Evolutionary conservation across 345 rosid genomes (phyloP), one percentile per base, ranked within the genome.

Genomic region (Mangifera indica): DNA sequence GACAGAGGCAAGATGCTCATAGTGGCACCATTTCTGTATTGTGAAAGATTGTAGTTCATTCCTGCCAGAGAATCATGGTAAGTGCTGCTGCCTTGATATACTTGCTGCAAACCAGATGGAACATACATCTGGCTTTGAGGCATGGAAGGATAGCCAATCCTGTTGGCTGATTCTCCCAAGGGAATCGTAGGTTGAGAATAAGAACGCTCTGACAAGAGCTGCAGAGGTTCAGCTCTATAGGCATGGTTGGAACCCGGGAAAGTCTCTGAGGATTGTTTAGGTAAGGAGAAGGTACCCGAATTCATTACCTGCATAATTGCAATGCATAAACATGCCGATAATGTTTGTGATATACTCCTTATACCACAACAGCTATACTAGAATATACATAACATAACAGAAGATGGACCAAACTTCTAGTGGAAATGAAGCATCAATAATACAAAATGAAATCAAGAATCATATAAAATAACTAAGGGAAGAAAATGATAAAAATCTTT

Each of bases 31-130:
- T 72, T 58, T 29, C 63, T 60, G 42, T 46, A 62, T 8, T 69
- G 74, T 12, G 60, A 68, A 60, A 54, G 59, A 52, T 53, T 69
- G 72, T 70, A 71, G 40, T 77, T 77, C 72, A 58, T 65, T 67
- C 77, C 72, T 17, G 76, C 69, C 57, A 45, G 51, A 59, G 84
- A 61, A 56, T 82, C 82, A 69, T 56, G 77, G 24, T 69, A 71
- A 17, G 37, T 6, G 26, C 51, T 57, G 54, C 60, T 65, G 61
- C 73, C 80, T 29, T 26, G 70, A 81, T 75, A 75, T 18, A 63
- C 54, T 52, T 66, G 80, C 54, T 24, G 80, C 59, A 76, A 71
- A 70, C 78, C 63, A 66, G 84, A 61, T 57, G 72, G 72, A 60
- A 46, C 58, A 56, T 42, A 29, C 17, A 75, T 17, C 76, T 70